Evolutionary conservation across 1,139 yeast species (phyloP), one percentile per base, ranked within the genome.

Genomic region (Geotrichum histeridarum): DNA sequence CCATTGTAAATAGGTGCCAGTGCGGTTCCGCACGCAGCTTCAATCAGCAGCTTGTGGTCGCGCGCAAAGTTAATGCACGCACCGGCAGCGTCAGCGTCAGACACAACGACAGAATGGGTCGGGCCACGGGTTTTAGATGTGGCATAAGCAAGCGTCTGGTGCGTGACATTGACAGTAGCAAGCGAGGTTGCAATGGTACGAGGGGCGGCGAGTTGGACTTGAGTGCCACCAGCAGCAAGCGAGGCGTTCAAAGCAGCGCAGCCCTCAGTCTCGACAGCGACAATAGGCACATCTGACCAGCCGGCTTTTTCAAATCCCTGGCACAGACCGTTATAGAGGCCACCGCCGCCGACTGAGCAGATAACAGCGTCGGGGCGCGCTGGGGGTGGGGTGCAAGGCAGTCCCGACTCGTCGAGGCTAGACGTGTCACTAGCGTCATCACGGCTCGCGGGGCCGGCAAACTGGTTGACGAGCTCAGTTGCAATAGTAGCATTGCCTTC

Each of bases 11-110:
- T 75, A 12, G 82, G 73, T 27, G 84, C 79, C 31, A 84, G 63
- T 0, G 89, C 80, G 1, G 87, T 87, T 9, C 90, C 90, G 69
- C 91, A 85, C 1, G 90, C 89, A 0, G 90, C 89, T 61, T 84
- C 91, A 0, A 82, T 79, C 8, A 82, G 70, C 50, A 79, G 72
- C 47, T 76, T 76, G 61, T 75, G 79, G 47, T 75, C 78, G 18
- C 76, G 71, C 11, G 82, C 78, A 61, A 77, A 82, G 50, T 70
- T 71, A 17, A 82, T 64, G 57, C 84, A 75, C 0, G 83, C 81
- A 33, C 70, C 67, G 0, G 82, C 75, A 11, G 56, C 56, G 33
- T 47, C 50, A 3, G 42, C 50, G 15, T 85, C 91, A 12, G 77
- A 73, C 3, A 84, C 78, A 30, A 78, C 70, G 15, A 77, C 71